Base-by-base conservation (phyloP, 2,329 filamentous ascomycete species). In the Phaeomoniella chlamydospora region DNA sequence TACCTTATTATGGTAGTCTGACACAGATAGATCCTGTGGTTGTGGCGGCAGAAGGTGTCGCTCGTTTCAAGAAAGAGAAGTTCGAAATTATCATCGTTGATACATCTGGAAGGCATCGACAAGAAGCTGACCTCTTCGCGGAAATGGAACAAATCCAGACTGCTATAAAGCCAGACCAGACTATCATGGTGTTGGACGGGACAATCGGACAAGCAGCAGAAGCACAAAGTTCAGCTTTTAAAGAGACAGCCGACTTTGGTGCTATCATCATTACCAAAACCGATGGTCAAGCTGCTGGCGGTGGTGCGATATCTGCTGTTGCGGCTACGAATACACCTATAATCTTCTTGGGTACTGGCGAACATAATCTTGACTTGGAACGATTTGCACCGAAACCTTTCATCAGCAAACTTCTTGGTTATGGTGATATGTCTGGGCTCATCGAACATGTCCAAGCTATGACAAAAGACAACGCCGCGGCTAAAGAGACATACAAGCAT, bases 251-350 rank as follows among this genome's bases (percentile, higher is more conserved):
- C 19, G 85, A 94, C 56, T 98, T 96, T 49, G 90, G 90, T 53
- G 86, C 90, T 45, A 98, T 98, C 50, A 94, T 98, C 53, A 94
- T 98, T 53, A 98, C 90, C 36, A 98, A 98, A 66, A 96, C 88
- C 0, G 90, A 98, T 54, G 90, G 90, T 44, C 85, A 94, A 47
- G 90, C 90, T 1, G 83, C 84, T 33, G 90, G 90, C 49, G 90
- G 90, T 67, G 90, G 90, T 63, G 90, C 90, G 41, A 98, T 98
- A 39, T 96, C 88, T 3, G 90, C 90, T 6, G 90, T 98, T 39
- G 90, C 90, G 1, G 90, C 90, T 2, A 98, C 90, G 18, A 80
- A 88, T 49, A 96, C 90, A 0, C 90, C 90, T 2, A 98, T 98
- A 47, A 87, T 96, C 9, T 98, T 94, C 59, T 85, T 98, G 43